Base-by-base conservation (phyloP, 345 rosid species). In the Citrus australasica region DNA sequence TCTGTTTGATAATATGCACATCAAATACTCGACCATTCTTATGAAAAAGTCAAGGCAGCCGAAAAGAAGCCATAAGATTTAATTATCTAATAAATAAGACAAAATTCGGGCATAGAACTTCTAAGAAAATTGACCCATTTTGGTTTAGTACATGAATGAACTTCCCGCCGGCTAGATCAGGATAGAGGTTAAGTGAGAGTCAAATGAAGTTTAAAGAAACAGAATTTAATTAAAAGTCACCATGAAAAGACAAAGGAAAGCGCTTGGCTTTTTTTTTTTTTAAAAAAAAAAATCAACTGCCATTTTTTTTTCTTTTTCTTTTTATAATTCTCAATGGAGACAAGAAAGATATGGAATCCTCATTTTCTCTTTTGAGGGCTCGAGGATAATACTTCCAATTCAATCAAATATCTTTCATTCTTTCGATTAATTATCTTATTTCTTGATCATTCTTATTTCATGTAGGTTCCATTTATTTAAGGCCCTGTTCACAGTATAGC, bases 281-380 rank as follows among this genome's bases (percentile, higher is more conserved):
- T 61, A 32, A 32, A 32, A 32, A 32, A 28, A 28, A 68, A 42
- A 13, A 61, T 61, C 46, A n/a, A 30, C 53, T n/a, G 69, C 38
- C 7, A 24, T 6, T 8, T 9, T 66, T 51, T 22, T 7, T 9
- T 27, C 16, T 4, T 53, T 76, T 69, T 10, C 14, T 10, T 42
- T 40, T 42, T 42, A 11, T 46, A 11, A 46, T 13, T 46, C 51
- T 46, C 14, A 46, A 46, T 7, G 55, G 70, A 68, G 63, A 59
- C 59, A 25, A 24, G 70, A 69, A 75, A 74, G 71, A 22, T 42
- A 48, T 11, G 24, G 62, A 37, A 9, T 13, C 68, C 25, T 28
- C 16, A 53, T 65, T 63, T 74, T 68, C 59, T 75, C 66, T 68
- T 69, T 80, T 80, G 65, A 75, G 79, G 83, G 83, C 83, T 80